Percentiles rank a stretch among this genome's conserved stretches.
phyloP scores from a whole-genome alignment of 2,329 filamentous ascomycete species.

The Cryphonectria naterciae region DNA sequence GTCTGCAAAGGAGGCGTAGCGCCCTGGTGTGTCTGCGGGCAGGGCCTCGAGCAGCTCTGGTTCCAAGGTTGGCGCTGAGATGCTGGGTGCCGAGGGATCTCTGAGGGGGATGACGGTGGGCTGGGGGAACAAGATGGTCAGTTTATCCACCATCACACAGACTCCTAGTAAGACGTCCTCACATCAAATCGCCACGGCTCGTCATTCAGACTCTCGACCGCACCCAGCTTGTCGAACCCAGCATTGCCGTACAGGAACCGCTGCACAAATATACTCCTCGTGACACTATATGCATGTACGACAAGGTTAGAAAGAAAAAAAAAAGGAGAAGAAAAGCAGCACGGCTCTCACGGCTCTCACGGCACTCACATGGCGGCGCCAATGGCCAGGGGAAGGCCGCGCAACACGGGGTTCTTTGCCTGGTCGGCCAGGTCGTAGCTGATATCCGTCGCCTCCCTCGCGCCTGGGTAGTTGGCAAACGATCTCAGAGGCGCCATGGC shows the following conservation, averaged over 20 bases:
- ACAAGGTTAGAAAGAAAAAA: not conserved
- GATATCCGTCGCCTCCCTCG: slow-evolving; percentile 43
- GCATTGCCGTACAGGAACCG: slow-evolving; percentile 73
- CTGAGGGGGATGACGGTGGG: slow-evolving; percentile 60
- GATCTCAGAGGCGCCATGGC: slow-evolving; percentile 20
- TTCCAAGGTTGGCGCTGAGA: slow-evolving; percentile 44
- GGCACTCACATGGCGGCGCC: slow-evolving; percentile 43
- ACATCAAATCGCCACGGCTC: slow-evolving; percentile 53
- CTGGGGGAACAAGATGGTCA: slow-evolving; percentile 38
- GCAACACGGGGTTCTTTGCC: slow-evolving; percentile 70
- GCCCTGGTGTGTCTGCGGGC: slow-evolving; percentile 46
- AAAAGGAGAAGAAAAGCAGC: not conserved
- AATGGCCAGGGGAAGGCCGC: slow-evolving; percentile 66
- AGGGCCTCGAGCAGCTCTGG: slow-evolving; percentile 46
- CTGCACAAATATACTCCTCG: slow-evolving; percentile 64
- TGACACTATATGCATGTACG: slow-evolving; percentile 51
- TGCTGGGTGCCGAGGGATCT: slow-evolving; percentile 36
- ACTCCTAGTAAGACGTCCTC: slow-evolving; percentile 26
- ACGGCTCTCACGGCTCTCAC: slow-evolving; percentile 35
- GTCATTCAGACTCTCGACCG: slow-evolving; percentile 49
- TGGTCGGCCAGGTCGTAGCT: slow-evolving; percentile 38
- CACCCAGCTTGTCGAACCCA: slow-evolving; percentile 52
- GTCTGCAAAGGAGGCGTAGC: slow-evolving; percentile 73
- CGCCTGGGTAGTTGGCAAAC: slow-evolving; percentile 51
- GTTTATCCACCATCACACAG: not conserved